These are phyloP conservation scores for Myriosclerotinia scirpicola DNA, from an alignment of 2,329 filamentous ascomycete genomes.

Conservation along the genomic window DNA sequence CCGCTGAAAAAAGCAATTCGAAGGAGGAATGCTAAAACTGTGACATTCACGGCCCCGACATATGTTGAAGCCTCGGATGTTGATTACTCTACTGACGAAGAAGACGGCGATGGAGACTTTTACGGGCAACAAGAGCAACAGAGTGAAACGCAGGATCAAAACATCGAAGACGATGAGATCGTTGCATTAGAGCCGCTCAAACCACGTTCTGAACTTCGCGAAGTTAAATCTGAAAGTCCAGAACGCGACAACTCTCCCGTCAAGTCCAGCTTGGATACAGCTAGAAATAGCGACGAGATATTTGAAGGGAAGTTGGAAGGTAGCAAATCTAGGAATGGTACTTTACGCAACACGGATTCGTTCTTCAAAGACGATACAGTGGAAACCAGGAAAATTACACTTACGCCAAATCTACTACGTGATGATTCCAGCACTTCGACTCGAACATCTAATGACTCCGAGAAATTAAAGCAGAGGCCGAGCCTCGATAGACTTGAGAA, in stretches of 20 bases:
- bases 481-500: slow-evolving; percentile 79
- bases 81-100: slow-evolving; percentile 68
- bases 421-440: slow-evolving; percentile 62
- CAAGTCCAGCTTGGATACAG: slow-evolving; percentile 42
- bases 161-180: slow-evolving; percentile 42
- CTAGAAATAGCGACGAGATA: slow-evolving; percentile 65
- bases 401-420: slow-evolving; percentile 87
- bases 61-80: slow-evolving; percentile 72
- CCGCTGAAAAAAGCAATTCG: slow-evolving; percentile 73
- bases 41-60: slow-evolving; percentile 68
- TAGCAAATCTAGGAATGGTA: slow-evolving; percentile 77
- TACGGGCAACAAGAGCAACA: slow-evolving; percentile 51
- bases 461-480: slow-evolving; percentile 56
- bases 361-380: slow-evolving; percentile 96
- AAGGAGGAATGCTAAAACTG: slow-evolving; percentile 67
- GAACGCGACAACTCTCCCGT: slow-evolving; percentile 28
- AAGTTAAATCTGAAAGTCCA: slow-evolving; percentile 34
- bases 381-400: slow-evolving; percentile 94
- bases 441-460: slow-evolving; percentile 46
- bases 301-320: slow-evolving; percentile 56
- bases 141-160: slow-evolving; percentile 46
- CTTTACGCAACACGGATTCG: slow-evolving; percentile 86
- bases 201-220: slow-evolving; percentile 43
- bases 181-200: slow-evolving; percentile 43
- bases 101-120: slow-evolving; percentile 51